Base-by-base conservation (phyloP, 2,329 filamentous ascomycete species). In the Nothomitra cinnamomea region DNA sequence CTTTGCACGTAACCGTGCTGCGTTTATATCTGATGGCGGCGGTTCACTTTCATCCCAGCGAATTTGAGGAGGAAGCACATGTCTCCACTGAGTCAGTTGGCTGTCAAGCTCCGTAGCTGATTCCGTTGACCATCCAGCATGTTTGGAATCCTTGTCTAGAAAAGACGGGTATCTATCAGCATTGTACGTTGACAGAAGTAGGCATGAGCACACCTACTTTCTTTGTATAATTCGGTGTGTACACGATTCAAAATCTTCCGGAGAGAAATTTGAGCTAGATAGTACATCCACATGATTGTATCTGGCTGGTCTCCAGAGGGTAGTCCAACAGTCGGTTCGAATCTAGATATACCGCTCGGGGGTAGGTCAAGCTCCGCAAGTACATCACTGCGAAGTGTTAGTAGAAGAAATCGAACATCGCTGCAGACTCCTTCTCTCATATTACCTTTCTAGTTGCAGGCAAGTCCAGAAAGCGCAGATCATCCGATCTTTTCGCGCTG, bases 381-480 rank as follows among this genome's bases (percentile, higher is more conserved):
- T 47, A 96, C 87, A 65, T 96, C 90, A 66, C 88, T 88, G 55
- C 47, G 25, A 13, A 2, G 12, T 53, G 58, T 53, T 53, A 56
- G 60, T 53, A 62, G 56, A 36, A 49, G 53, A 41, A 42, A 25
- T 5, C 32, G 43, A 22, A 40, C 2, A 43, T 6, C 32, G n/a
- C 21, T 36, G 48, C 19, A 53, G 24, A 42, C 22, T 25, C 48
- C 12, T 51, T 35, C 36, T 54, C 58, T 49, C n/a, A 13, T 58
- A 67, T 59, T 66, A 87, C 83, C 83, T 95, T 67, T 96, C 90
- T 10, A 96, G 74, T 63, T 96, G 90, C 57, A 95, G 71, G 64
- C 87, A 94, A 6, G 89, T 92, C 90, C 90, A 96, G 61, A 89
- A 95, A 0, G 87, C 83, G 60, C 94, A 76, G 13, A 83, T 72